These are phyloP conservation scores for Alternaria arborescens DNA, from an alignment of 2,329 filamentous ascomycete species.

Conservation along the genomic window DNA sequence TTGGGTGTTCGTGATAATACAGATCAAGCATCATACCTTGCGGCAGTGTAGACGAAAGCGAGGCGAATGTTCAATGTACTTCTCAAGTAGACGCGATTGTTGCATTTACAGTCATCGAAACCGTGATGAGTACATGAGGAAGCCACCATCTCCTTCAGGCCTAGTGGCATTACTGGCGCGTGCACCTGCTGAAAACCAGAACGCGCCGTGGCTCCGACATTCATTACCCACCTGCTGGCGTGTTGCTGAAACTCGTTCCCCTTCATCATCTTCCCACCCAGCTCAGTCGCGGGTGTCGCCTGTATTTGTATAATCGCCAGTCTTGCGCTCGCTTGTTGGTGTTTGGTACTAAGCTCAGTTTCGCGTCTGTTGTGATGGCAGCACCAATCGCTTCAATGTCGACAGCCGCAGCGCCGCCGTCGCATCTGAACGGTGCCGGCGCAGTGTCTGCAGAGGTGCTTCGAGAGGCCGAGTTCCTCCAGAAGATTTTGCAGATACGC, in stretches of 20 bases:
- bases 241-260: constrained; percentile 33
- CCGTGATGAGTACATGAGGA: constrained; percentile 19
- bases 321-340: constrained; percentile 21
- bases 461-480: constrained; percentile 66
- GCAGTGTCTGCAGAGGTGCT: constrained; percentile 48
- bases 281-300: constrained; percentile 32
- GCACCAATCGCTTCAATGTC: constrained; percentile 42
- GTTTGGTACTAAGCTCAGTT: constrained; percentile 29
- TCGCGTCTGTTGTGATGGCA: constrained; percentile 30
- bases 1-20: neutral
- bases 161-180: constrained; percentile 26
- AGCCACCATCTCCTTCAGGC: constrained; percentile 14
- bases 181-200: constrained; percentile 18
- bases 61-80: neutral
- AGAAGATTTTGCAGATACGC: constrained; percentile 81
- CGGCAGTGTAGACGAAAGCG: neutral
- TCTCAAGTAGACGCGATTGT: neutral
- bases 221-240: constrained; percentile 15
- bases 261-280: constrained; percentile 33
- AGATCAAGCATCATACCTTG: constrained; percentile 1
- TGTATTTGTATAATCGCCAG: constrained; percentile 39
- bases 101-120: constrained; percentile 16
- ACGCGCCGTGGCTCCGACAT: constrained; percentile 18
- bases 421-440: constrained; percentile 45
- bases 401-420: constrained; percentile 37